A percentile compares a stretch with the other conserved stretches of the same genome.
Evolutionary conservation across 306 rosid genomes (phyloP).

Genomic region (Amphicarpaea edgeworthii): DNA sequence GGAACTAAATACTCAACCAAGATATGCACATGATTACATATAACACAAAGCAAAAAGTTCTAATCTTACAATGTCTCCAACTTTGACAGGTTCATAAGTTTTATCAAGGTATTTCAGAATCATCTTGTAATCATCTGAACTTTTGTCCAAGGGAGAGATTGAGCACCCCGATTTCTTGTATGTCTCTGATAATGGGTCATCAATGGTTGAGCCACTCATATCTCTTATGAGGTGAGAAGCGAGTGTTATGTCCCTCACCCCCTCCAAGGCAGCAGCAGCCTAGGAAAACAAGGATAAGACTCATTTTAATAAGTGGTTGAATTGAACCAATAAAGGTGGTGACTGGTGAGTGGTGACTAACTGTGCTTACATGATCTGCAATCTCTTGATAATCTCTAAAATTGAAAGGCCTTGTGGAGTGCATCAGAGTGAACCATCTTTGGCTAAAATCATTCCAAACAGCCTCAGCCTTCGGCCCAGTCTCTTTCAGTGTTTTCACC

Average conservation of each 20-base stretch:
- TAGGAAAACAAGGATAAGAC: constrained; percentile 21
- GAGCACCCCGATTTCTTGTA: constrained; percentile 71
- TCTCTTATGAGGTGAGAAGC: constrained; percentile 85
- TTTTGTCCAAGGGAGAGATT: constrained; percentile 65
- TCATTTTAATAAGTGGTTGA: not conserved
- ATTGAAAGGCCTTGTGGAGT: constrained; percentile 79
- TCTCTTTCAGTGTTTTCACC: constrained; percentile 66
- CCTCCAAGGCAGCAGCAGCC: constrained; percentile 84
- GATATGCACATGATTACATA: not conserved
- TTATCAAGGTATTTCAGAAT: constrained; percentile 75
- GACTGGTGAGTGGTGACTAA: not conserved
- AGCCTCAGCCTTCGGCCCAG: constrained; percentile 71
- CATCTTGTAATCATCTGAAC: constrained; percentile 74
- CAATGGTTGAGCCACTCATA: constrained; percentile 77
- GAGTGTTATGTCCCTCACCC: constrained; percentile 71
- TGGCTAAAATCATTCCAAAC: constrained; percentile 90
- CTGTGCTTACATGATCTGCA: constrained; percentile 76
- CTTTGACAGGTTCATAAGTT: constrained; percentile 81
- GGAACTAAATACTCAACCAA: constrained; percentile 1
- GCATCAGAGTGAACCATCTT: constrained; percentile 90
- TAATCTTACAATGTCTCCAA: constrained; percentile 70
- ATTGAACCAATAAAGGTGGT: constrained; percentile 5
- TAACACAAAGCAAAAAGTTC: not conserved
- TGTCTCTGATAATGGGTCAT: constrained; percentile 74
- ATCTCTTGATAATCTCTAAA: constrained; percentile 78